Conservation (phyloP, 140 eudicot species). For the Cichorium intybus region DNA sequence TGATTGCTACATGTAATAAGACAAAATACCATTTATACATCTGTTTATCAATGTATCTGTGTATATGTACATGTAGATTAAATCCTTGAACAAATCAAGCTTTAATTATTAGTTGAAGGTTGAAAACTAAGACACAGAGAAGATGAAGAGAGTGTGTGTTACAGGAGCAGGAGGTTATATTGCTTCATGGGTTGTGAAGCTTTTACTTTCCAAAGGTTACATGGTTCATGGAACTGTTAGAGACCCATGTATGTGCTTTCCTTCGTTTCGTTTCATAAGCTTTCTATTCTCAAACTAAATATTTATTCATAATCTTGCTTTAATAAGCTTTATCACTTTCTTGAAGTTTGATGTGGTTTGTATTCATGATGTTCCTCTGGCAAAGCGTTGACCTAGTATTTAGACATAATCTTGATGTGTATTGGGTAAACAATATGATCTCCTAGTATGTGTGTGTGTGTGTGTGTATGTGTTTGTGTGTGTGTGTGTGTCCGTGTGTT, state of each 20-base stretch:
- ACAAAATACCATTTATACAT: too few species aligned
- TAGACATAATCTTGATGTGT: background rate
- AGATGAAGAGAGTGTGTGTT: constrained; percentile 35
- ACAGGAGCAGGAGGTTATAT: constrained; percentile 56
- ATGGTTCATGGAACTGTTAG: constrained; percentile 47
- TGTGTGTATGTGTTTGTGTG: background rate
- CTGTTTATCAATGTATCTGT: too few species aligned
- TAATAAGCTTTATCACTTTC: too few species aligned
- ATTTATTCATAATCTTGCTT: too few species aligned
- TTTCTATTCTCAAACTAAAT: too few species aligned
- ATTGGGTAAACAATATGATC: too few species aligned
- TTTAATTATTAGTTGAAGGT: background rate
- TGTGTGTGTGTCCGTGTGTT: too few species aligned
- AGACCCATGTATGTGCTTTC: constrained; percentile 38
- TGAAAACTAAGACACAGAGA: background rate
- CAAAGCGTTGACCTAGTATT: background rate
- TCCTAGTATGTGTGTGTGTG: background rate
- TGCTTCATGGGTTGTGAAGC: constrained; percentile 56
- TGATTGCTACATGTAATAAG: background rate
- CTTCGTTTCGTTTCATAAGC: background rate
- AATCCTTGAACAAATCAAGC: background rate
- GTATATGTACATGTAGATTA: background rate
- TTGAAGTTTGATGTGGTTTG: too few species aligned
- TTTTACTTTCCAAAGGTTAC: constrained; percentile 42
- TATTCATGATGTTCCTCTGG: background rate